Percentiles rank a stretch among this genome's conserved stretches.
Conservation (phyloP, 352 stramenopile species). For the Phytophthora sp. region DNA sequence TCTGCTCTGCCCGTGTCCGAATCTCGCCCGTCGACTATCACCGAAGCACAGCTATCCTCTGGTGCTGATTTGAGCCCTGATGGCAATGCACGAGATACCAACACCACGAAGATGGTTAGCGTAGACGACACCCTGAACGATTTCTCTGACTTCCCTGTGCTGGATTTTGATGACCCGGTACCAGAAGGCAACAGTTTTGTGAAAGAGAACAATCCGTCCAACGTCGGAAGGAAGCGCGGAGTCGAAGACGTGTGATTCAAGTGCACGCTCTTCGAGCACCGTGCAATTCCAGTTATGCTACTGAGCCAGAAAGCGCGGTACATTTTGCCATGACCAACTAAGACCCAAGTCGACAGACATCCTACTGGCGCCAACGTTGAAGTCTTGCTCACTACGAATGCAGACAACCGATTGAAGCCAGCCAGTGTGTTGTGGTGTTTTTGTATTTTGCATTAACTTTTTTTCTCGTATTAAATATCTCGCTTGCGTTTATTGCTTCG, state of each 20-base stretch:
- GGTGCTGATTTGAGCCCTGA: conserved; percentile 9
- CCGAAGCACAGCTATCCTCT: conserved; percentile 19
- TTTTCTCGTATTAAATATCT: conserved; percentile 47
- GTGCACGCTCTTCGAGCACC: conserved; percentile 3
- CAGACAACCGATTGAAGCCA: conserved; percentile 7
- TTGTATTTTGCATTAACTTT: conserved; percentile 34
- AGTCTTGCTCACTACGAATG: conserved; percentile 11
- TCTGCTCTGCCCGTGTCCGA: conserved; percentile 9
- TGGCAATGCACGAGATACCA: conserved; percentile 7
- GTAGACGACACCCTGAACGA: conserved; percentile 73
- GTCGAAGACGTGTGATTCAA: conserved; percentile 64
- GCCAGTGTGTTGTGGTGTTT: conserved; percentile 11
- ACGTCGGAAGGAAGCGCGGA: conserved; percentile 64
- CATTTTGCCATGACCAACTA: conserved; percentile 21
- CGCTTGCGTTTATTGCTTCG: conserved; percentile 7
- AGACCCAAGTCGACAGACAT: background rate
- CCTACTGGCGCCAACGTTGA: background rate
- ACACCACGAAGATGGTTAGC: conserved; percentile 23
- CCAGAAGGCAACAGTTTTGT: conserved; percentile 58
- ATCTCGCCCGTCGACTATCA: conserved; percentile 14
- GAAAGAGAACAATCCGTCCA: conserved; percentile 68
- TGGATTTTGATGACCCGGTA: conserved; percentile 79
- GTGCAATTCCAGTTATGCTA: background rate
- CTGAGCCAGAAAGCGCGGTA: conserved; percentile 12
- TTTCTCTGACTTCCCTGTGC: conserved; percentile 75